Percentiles rank a stretch among this genome's conserved stretches.
phyloP scores from a whole-genome alignment of 1,284 basidiomycete genomes.

The Ceratorhiza oryzae-sativae region DNA sequence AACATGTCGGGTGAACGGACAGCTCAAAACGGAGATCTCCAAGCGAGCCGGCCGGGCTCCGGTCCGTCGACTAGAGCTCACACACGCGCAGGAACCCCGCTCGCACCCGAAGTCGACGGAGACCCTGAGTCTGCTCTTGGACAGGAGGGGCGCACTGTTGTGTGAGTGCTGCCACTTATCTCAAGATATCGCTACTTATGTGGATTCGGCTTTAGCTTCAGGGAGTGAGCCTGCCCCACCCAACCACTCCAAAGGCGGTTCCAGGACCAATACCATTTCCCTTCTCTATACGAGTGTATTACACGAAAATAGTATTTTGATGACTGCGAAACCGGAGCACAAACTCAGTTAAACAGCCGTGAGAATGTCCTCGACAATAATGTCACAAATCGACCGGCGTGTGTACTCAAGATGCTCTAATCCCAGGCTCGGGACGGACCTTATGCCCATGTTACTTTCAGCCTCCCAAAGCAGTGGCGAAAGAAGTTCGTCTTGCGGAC shows the following conservation, averaged over 20 bases:
- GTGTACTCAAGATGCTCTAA: slow-evolving; percentile 22
- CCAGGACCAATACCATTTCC: no score
- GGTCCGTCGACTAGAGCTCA: not conserved
- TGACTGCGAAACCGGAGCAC: not conserved
- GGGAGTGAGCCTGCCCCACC: not conserved
- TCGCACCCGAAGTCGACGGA: not conserved
- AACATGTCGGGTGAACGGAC: not conserved
- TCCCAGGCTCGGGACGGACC: slow-evolving; percentile 22
- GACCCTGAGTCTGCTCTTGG: not conserved
- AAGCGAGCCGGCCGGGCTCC: not conserved
- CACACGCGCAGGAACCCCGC: not conserved
- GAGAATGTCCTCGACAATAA: slow-evolving; percentile 32
- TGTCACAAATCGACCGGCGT: slow-evolving; percentile 33
- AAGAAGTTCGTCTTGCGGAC: slow-evolving; percentile 23
- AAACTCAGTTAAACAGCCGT: slow-evolving; percentile 9
- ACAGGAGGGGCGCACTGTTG: slow-evolving; percentile 5
- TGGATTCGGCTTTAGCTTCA: not conserved
- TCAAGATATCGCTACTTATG: not conserved
- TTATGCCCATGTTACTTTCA: slow-evolving; percentile 9
- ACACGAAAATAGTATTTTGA: not conserved
- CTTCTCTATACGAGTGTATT: not conserved
- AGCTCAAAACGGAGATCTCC: not conserved
- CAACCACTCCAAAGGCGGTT: no score
- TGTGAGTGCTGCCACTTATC: not conserved
- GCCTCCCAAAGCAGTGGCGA: slow-evolving; percentile 31